Evolutionary conservation across 495 filamentous ascomycete species (phyloP), one percentile per base, ranked within the genome.

Genomic region (Penicillium nucicola): DNA sequence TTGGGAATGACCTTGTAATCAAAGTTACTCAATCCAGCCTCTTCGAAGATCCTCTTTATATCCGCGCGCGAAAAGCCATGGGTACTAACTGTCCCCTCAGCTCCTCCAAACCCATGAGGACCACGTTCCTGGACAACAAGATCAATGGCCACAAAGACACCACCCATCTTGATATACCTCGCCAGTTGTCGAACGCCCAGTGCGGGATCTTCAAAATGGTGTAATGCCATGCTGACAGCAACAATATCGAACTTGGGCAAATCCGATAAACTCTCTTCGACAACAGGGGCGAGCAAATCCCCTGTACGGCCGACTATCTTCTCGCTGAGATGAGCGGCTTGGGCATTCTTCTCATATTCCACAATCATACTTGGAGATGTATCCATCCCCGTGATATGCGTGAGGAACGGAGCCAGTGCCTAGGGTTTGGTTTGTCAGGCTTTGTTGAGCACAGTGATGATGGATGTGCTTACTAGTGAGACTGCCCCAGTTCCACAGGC

Each of bases 191-290:
- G 67, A 36, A 84, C 65, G 9, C 82, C 80, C 34, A 78, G 65
- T 4, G 66, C 68, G 0, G 84, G 81, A 50, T 85, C 67, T 42
- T 83, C 77, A 52, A 92, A 88, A 58, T 92, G 87, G 62, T 92
- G 88, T 55, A 89, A 77, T 1, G 80, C 87, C 46, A 82, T 75
- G 18, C 86, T 82, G 23, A 89, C 76, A 13, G 77, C 76, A 4
- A 81, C 80, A 13, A 40, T 13, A 20, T 40, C 37, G 3, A 22
- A 20, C 9, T 10, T 20, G 9, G 37, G 37, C 19, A 20, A 10
- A 22, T 40, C 60, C 62, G 3, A 68, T 57, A 17, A 84, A 52
- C 4, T 75, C 56, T 2, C 54, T 5, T 74, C 60, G 11, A 66
- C 66, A 6, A 63, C 41, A 5, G 75, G 67, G 1, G 53, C 62